Evolutionary conservation across 2,329 filamentous ascomycete genomes (phyloP).

Genomic region (Drechslerella coelobrocha): DNA sequence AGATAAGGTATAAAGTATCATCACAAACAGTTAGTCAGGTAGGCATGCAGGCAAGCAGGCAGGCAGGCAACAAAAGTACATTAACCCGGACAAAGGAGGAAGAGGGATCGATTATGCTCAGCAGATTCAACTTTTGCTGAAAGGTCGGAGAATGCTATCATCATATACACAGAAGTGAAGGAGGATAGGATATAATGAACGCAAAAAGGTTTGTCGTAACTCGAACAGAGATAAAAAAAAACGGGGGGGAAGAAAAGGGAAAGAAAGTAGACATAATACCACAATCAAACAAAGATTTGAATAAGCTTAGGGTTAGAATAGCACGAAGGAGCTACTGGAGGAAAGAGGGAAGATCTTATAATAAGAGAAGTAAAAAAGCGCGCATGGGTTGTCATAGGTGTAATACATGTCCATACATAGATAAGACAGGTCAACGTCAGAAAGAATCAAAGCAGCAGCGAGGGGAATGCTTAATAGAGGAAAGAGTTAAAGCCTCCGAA

Average conservation of each 20-base stretch:
- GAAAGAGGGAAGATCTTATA: neutral
- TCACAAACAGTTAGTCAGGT: neutral
- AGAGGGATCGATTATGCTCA: constrained; percentile 21
- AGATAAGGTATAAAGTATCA: neutral
- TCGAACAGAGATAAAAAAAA: constrained; percentile 8
- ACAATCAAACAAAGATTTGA: constrained; percentile 7
- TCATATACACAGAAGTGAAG: constrained; percentile 37
- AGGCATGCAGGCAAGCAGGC: neutral
- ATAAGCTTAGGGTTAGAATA: too few relatives aligned
- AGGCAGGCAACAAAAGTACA: neutral
- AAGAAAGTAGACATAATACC: constrained; percentile 8
- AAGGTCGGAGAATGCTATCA: constrained; percentile 18
- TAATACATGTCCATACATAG: too few relatives aligned
- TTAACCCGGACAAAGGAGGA: neutral
- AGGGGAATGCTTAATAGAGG: neutral
- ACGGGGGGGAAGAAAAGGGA: neutral
- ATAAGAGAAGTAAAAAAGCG: neutral
- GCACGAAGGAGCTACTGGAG: neutral
- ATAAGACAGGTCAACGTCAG: neutral
- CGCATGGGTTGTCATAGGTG: too few relatives aligned
- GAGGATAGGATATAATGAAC: neutral
- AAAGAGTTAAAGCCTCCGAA: neutral
- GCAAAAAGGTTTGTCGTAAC: constrained; percentile 13
- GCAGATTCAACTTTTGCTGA: constrained; percentile 7
- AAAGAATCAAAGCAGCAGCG: neutral